Evolutionary conservation across 768 basidiomycete genomes (phyloP).

Genomic region (Mycena floridula): DNA sequence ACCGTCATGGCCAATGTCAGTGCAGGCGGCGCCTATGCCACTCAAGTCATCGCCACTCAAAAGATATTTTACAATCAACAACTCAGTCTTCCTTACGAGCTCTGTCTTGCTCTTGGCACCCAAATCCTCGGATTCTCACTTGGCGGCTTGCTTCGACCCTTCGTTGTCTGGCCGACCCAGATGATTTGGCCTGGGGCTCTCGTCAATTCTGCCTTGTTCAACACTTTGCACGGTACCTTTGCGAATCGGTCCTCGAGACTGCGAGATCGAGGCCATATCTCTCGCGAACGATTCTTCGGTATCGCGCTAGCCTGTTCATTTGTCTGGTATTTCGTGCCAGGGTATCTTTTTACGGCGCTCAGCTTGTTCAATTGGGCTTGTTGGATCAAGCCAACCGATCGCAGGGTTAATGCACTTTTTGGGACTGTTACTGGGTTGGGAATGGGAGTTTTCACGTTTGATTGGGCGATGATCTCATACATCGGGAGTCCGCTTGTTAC

Average conservation of each 20-base stretch:
- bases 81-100: constrained; percentile 60
- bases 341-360: constrained; percentile 64
- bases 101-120: constrained; percentile 69
- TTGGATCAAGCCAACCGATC: constrained; percentile 68
- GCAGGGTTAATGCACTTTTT: constrained; percentile 69
- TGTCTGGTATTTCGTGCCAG: constrained; percentile 65
- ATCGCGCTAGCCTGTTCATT: constrained; percentile 52
- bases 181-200: constrained; percentile 80
- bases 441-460: constrained; percentile 75
- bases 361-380: constrained; percentile 54
- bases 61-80: constrained; percentile 63
- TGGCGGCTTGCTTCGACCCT: constrained; percentile 64
- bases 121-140: constrained; percentile 82
- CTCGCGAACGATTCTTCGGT: constrained; percentile 75
- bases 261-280: no score
- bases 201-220: constrained; percentile 66
- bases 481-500: constrained; percentile 67
- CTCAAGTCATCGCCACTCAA: constrained; percentile 73
- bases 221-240: constrained; percentile 80
- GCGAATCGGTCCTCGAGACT: no score
- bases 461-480: constrained; percentile 68
- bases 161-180: constrained; percentile 67
- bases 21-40: constrained; percentile 57
- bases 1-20: constrained; percentile 44
- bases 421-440: constrained; percentile 44